Base-by-base conservation (phyloP, 768 basidiomycete species). In the Boletus subcaerulescens region DNA sequence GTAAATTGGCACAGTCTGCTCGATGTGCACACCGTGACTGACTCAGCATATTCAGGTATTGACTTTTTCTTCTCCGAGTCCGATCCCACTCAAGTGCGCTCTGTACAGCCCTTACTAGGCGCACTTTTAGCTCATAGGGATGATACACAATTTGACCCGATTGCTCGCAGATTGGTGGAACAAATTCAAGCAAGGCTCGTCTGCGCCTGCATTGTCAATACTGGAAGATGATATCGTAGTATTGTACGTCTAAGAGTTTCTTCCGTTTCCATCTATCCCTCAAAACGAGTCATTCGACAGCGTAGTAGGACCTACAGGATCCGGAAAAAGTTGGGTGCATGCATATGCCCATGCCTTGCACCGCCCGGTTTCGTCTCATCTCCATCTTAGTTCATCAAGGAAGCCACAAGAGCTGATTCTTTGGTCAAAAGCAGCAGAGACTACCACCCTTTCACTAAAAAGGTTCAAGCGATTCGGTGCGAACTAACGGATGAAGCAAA, bases 261-360 rank as follows among this genome's bases (percentile, higher is more conserved):
- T 6, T 1, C 24, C 4, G 1, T 40, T 45, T 6, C 15, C 5
- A 12, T 29, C 7, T 18, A 26, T 42, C 17, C 24, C 17, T 52
- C 18, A 53, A 17, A 0, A 24, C 1, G 22, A 4, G 22, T 18
- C 10, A 5, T 38, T 10, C 1, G 20, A 56, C 35, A 66, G 64
- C 24, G 51, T 60, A 31, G 32, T 60, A 8, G 63, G 63, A 0
- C 60, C 63, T 7, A 59, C 63, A 29, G 63, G 63, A 33, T 53
- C 60, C 0, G 63, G 63, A 0, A 64, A 64, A 33, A 64, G 63
- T 24, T 64, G 60, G 63, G 63, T 64, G 24, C 15, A 63, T 53
- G 20, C 10, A 3, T 24, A 4, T 3, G 22, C 2, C 4, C 22
- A 15, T 24, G n/a, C 5, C 18, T 6, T 8, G n/a, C 22, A 1